A percentile compares a stretch with the other conserved stretches of the same genome.
These are phyloP conservation scores for Kalmusia sp. DNA, from an alignment of 2,329 filamentous ascomycete genomes.

Conservation along the genomic window DNA sequence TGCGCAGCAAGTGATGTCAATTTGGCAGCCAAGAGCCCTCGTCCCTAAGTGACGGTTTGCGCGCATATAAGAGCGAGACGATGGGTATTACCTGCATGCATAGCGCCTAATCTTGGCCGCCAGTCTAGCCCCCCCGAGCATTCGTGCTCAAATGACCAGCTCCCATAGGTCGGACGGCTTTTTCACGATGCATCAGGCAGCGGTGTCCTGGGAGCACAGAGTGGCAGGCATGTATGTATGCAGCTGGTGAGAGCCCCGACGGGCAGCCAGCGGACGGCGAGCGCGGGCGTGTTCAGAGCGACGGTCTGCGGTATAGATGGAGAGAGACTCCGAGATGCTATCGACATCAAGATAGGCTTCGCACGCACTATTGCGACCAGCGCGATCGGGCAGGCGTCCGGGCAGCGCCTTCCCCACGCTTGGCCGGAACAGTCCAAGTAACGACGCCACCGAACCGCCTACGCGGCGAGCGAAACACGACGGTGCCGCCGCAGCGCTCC, in stretches of 20 bases:
- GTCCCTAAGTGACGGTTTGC: not conserved
- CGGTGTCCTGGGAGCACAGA: not conserved
- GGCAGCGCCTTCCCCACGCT: not conserved
- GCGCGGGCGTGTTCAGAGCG: too few species aligned
- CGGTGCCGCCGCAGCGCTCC: slow-evolving; percentile 32
- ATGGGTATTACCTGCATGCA: not conserved
- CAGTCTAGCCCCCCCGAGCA: not conserved
- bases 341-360: slow-evolving; percentile 1
- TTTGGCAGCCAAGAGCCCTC: not conserved
- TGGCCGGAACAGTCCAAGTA: not conserved
- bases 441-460: slow-evolving; percentile 6
- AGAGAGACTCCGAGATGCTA: too few species aligned
- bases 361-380: not conserved
- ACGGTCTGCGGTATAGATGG: too few species aligned
- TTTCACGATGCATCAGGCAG: not conserved
- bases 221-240: not conserved
- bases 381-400: not conserved
- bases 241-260: too few species aligned
- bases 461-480: slow-evolving; percentile 30
- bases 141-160: not conserved
- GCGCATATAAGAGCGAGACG: not conserved
- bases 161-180: not conserved
- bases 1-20: not conserved
- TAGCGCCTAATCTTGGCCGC: not conserved
- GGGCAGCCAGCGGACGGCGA: too few species aligned